Conservation (phyloP, 192 early-diverging fungal genomes). For the Spinellus fusiger region DNA sequence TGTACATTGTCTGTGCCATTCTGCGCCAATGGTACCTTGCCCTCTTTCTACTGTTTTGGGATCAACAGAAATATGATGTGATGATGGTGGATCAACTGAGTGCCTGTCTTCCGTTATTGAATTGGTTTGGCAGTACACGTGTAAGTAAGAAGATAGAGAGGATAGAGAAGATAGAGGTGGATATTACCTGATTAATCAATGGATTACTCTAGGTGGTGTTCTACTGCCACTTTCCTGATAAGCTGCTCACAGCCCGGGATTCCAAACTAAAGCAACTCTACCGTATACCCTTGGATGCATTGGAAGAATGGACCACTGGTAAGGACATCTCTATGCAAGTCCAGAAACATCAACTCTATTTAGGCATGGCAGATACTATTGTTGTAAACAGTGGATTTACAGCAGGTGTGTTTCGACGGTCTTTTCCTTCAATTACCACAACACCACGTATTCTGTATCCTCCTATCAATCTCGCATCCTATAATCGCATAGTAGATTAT, state of each 20-base stretch:
- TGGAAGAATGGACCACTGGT: conserved; percentile 86
- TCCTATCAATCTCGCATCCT: conserved; percentile 69
- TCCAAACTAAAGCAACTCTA: conserved; percentile 63
- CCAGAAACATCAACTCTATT: not conserved
- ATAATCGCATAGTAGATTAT: conserved; percentile 54
- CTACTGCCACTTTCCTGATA: conserved; percentile 96
- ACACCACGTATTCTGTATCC: conserved; percentile 78
- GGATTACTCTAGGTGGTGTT: conserved; percentile 66
- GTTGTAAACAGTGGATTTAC: conserved; percentile 94
- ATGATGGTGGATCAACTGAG: conserved; percentile 87
- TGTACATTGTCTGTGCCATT: conserved; percentile 79
- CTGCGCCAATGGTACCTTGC: conserved; percentile 68
- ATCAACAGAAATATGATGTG: conserved; percentile 58
- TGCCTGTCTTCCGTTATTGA: conserved; percentile 75
- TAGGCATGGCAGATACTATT: conserved; percentile 82
- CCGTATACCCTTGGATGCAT: conserved; percentile 70
- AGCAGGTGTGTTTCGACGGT: conserved; percentile 55
- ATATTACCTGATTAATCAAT: not conserved
- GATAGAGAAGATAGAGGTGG: not conserved
- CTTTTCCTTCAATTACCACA: conserved; percentile 62
- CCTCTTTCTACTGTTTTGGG: conserved; percentile 37
- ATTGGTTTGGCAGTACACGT: conserved; percentile 52
- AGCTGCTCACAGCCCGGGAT: conserved; percentile 64
- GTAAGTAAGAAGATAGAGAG: conserved; percentile 24
- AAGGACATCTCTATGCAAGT: not conserved